phyloP scores from a whole-genome alignment of 2,329 filamentous ascomycete species.

The Cladophialophora psammophila region DNA sequence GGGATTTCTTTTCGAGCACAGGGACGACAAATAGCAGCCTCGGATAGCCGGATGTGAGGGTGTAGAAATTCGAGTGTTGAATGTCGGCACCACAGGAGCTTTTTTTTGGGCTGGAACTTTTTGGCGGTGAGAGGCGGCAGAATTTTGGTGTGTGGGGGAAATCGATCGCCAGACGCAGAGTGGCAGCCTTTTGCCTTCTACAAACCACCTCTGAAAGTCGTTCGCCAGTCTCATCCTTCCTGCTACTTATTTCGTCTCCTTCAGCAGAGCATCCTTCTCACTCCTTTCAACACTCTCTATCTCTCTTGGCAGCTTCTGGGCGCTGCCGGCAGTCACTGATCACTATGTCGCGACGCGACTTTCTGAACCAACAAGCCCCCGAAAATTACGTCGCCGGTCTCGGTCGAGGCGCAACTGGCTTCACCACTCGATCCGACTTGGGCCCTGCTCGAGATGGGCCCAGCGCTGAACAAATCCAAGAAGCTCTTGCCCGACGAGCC shows the following conservation, averaged over 20 bases:
- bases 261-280: neutral
- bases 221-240: neutral
- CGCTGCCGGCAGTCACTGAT: conserved; percentile 2
- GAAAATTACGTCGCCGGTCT: conserved; percentile 95
- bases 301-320: conserved; percentile 1
- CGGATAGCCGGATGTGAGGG: neutral
- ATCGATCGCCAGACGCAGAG: neutral
- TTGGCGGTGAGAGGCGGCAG: conserved; percentile 31
- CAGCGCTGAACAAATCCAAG: conserved; percentile 97
- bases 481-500: conserved; percentile 92
- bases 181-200: neutral
- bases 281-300: neutral
- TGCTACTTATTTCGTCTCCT: neutral
- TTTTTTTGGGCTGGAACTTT: conserved; percentile 19
- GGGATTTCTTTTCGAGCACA: neutral
- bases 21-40: neutral
- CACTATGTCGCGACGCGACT: conserved; percentile 76
- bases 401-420: conserved; percentile 95
- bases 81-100: neutral
- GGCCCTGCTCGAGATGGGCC: conserved; percentile 94
- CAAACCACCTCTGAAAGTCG: conserved; percentile 3
- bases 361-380: conserved; percentile 82
- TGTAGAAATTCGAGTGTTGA: neutral
- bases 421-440: conserved; percentile 95
- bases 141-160: conserved; percentile 22